Evolutionary conservation across 108 stramenopile species (phyloP), one percentile per base, ranked within the genome.

Genomic region (Stephanodiscus minutulus): DNA sequence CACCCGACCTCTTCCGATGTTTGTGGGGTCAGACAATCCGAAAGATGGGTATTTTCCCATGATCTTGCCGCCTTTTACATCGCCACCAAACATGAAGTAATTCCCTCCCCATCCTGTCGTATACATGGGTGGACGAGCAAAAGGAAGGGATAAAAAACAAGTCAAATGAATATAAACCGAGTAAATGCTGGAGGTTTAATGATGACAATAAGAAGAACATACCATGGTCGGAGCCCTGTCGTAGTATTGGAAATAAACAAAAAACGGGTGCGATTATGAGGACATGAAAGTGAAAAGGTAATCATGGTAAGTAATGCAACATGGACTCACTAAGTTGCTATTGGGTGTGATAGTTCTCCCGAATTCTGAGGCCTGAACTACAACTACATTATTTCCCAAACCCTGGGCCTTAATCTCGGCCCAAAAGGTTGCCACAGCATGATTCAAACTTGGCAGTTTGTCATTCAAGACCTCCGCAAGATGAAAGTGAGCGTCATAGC

Each of bases 141-240:
- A 21, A 48, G 47, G 20, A 50, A 22, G 24, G 4, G 2, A 12
- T 0, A 37, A 39, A 20, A n/a, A 24, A 39, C 15, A 24, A 25
- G 8, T 36, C n/a, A 37, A 54, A 50, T 24, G 17, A 2, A 58
- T 21, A 52, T 53, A 46, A 7, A 36, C 0, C 5, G 57, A 15
- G 29, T 56, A 2, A 1, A 35, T 17, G 33, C 31, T 15, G 31
- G 13, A 58, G 27, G 15, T 33, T 21, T 20, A 10, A 53, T 25
- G 15, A 60, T 21, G 25, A n/a, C 18, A 2, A 22, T 37, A 1
- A 20, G 20, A 41, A 52, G 39, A 55, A 66, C 65, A 53, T 20
- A 66, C 65, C 89, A 79, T 92, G 91, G 59, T 94, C 93, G 50
- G 68, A 74, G 11, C 89, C 89, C 8, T 73, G 74, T 35, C 85